Percentiles rank a stretch among this genome's conserved stretches.
phyloP scores from a whole-genome alignment of 306 rosid genomes.

The Vigna angularis region DNA sequence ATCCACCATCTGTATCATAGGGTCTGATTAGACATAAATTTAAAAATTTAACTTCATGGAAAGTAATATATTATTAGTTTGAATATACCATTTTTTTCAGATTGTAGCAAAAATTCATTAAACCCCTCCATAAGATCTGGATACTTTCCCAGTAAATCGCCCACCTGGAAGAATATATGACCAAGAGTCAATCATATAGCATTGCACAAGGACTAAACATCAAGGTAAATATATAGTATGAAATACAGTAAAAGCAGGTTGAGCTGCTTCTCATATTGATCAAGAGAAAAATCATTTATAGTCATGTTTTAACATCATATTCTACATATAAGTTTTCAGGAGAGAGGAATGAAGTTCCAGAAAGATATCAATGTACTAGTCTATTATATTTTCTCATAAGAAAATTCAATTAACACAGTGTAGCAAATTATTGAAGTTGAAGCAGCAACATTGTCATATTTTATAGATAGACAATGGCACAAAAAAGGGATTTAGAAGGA shows the following conservation, averaged over 20 bases:
- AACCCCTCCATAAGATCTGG: slow-evolving; percentile 92
- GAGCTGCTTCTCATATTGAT: slow-evolving; percentile 15
- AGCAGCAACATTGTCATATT: neutral
- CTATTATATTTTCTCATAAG: neutral
- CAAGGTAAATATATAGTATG: slow-evolving; percentile 20
- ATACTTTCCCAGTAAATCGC: slow-evolving; percentile 85
- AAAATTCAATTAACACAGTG: neutral
- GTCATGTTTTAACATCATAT: slow-evolving; percentile 23
- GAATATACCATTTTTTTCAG: slow-evolving; percentile 89
- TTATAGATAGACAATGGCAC: neutral
- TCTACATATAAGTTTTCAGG: slow-evolving; percentile 7
- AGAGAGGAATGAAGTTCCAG: neutral
- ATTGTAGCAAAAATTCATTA: slow-evolving; percentile 84
- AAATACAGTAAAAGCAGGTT: slow-evolving; percentile 27
- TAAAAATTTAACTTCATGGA: slow-evolving; percentile 34
- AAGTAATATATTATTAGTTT: slow-evolving; percentile 38
- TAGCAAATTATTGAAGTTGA: neutral
- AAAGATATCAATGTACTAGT: neutral
- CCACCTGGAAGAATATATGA: slow-evolving; percentile 72
- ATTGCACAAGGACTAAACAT: neutral
- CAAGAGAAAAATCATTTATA: slow-evolving; percentile 4
- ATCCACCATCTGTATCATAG: slow-evolving; percentile 81
- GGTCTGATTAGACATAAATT: slow-evolving; percentile 55
- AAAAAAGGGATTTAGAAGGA: neutral
- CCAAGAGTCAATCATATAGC: slow-evolving; percentile 19